Base-by-base conservation (phyloP, 345 rosid genomes). In the Eucalyptus leucophloia region DNA sequence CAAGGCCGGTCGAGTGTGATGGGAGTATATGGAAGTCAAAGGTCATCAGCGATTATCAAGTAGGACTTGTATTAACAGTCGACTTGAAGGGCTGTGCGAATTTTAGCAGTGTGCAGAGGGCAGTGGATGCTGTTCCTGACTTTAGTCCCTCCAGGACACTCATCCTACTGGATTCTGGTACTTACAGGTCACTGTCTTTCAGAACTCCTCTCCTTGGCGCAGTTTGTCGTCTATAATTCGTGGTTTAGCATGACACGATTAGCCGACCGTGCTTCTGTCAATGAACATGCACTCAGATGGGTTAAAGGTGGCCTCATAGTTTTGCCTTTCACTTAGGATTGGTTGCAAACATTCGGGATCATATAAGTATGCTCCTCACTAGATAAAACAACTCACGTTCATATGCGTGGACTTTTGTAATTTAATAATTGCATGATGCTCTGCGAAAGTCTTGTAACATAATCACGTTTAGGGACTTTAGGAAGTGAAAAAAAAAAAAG, bases 91-190 rank as follows among this genome's bases (percentile, higher is more conserved):
- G 98, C 53, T 96, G 98, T 87, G 96, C 93, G 54, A 92, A 96
- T 90, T 96, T 96, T 87, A 96, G 92, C 58, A 95, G 93, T 45
- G 90, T 96, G 88, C 99, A 97, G 92, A 90, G 94, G 77, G 99
- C 99, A 5, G 91, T 96, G 19, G 98, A 96, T 86, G 92, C 90
- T 49, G 96, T 91, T 87, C 99, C 99, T 21, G 95, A 93, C n/a
- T 91, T 86, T 47, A 95, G 95, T 87, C 58, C 92, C 54, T 90
- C 91, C 56, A 93, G 88, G 89, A 96, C 98, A 81, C 93, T 96
- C 88, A 94, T 96, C 49, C 86, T 96, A 11, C 88, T 97, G 69
- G 93, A 95, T 91, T 93, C 95, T 26, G 99, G 97, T 86, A 94
- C 92, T 87, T 96, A 96, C 95, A 96, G 99, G 98, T 97, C 82